Percentiles rank a stretch among this genome's conserved stretches.
These are phyloP conservation scores for Magnolia changhungtana DNA, from an alignment of 164 flowering plant species.

Conservation along the genomic window DNA sequence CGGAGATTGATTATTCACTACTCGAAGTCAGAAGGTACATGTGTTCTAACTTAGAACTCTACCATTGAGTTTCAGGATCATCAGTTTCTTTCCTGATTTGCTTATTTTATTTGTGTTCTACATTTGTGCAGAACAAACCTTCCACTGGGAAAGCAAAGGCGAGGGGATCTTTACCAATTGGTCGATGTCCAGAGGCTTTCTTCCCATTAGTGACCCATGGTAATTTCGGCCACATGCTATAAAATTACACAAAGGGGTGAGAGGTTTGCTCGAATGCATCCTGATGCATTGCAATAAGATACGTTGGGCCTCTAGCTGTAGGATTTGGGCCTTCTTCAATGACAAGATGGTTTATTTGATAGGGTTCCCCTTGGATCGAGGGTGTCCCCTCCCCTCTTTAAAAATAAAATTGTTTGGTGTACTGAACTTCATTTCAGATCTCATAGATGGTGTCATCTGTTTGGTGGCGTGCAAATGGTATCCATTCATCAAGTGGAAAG, in stretches of 20 bases:
- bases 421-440: no score
- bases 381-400: no score
- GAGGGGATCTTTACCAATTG: slow-evolving; percentile 90
- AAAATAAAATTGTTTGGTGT: no score
- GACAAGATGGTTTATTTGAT: no score
- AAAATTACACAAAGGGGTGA: neutral
- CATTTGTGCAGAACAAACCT: slow-evolving; percentile 55
- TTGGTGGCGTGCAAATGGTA: neutral
- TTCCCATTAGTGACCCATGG: slow-evolving; percentile 21
- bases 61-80: neutral
- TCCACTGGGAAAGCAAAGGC: slow-evolving; percentile 67
- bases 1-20: slow-evolving; percentile 82
- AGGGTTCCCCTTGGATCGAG: no score
- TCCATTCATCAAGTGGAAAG: neutral
- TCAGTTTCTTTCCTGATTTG: neutral
- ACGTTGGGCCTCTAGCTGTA: neutral
- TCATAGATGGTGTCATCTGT: neutral
- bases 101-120: neutral
- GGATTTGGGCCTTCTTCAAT: neutral
- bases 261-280: neutral
- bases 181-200: slow-evolving; percentile 73
- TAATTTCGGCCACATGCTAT: neutral
- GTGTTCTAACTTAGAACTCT: neutral
- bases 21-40: slow-evolving; percentile 72
- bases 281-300: neutral